Evolutionary conservation across 2,329 filamentous ascomycete species (phyloP), one percentile per base, ranked within the genome.

Genomic region (Lasiodiplodia hormozganensis): DNA sequence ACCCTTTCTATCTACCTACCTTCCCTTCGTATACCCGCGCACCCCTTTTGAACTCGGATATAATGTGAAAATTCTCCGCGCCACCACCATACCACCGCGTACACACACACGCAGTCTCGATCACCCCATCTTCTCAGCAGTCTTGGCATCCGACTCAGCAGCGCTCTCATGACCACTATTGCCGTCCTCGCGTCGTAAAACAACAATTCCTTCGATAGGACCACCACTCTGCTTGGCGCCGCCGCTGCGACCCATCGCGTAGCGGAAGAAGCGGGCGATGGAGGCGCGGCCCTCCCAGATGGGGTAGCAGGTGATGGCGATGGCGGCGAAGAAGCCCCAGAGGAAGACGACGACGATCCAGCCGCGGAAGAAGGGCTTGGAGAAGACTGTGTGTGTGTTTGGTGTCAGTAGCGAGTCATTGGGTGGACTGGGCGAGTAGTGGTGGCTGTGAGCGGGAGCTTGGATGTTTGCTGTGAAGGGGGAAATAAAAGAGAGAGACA

Each of bases 261-360:
- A 68, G 25, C 47, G 31, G 34, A 53, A 53, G 47, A 68, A 68
- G 43, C 56, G 66, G 3, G 57, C 56, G 34, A 68, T 68, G 21
- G 66, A 68, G 8, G 47, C 56, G 10, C 66, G 66, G 6, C 66
- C 66, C n/a, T 68, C 66, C 40, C 47, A 68, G 11, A 68, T n/a
- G 21, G 66, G 66, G 31, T 68, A 68, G 57, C 56, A 62, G 28
- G 66, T 68, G 21, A 68, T 68, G 34, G 66, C 49, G 14, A 68
- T 62, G 10, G 66, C 56, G 12, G 66, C 66, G 36, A 68, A 68
- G 25, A 68, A 68, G 43, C 14, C 66, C 66, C 66, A 68, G n/a
- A 68, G 49, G 57, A 54, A 68, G 57, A 68, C 57, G 49, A 68
- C 57, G 57, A 68, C 57, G 49, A 68, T 68, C 66, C 58, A 68